Base-by-base conservation (phyloP, 2,329 filamentous ascomycete genomes). In the Periglandula ipomoeae region DNA sequence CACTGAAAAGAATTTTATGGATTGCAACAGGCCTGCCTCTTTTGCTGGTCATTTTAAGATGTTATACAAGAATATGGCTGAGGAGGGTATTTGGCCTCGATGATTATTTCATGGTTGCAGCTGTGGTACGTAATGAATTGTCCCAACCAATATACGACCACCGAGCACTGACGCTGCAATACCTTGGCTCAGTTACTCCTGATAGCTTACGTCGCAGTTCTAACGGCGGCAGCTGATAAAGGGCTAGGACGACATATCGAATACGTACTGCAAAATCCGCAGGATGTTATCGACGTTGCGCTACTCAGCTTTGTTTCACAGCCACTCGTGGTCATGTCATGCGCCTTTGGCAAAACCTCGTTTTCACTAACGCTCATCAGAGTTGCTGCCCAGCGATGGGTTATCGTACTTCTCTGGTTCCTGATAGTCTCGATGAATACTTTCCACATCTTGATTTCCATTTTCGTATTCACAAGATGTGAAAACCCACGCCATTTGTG, bases 31-130 rank as follows among this genome's bases (percentile, higher is more conserved):
- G n/a, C 13, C 17, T 51, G 4, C 46, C 49, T 8, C 19, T 40
- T 4, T 3, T 42, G 17, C 24, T 48, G 24, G 42, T 48, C 2
- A n/a, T 46, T 23, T 23, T 51, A 15, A 46, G 50, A 19, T 49
- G 42, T 38, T 51, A 51, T 23, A 51, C 50, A 17, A 37, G 50
- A 39, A 13, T 51, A 37, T 49, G 42, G 37, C 49, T 51, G 20
- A 40, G 49, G 23, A 51, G 30, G 10, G 43, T 51, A 5, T 49
- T 51, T 39, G 50, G 43, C 2, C n/a, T 42, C 8, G 46, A 49
- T 34, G 50, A 51, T 30, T 46, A 35, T n/a, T 46, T 49, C 24
- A 51, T 51, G 50, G 38, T 51, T 23, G 46, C 46, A 19, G 50
- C 50, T 13, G 23, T 51, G 46, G 50, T 51, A 37, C 9, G 50